Percentiles rank a stretch among this genome's conserved stretches.
Conservation (phyloP, 257 asterid species). For the Mitragyna speciosa region DNA sequence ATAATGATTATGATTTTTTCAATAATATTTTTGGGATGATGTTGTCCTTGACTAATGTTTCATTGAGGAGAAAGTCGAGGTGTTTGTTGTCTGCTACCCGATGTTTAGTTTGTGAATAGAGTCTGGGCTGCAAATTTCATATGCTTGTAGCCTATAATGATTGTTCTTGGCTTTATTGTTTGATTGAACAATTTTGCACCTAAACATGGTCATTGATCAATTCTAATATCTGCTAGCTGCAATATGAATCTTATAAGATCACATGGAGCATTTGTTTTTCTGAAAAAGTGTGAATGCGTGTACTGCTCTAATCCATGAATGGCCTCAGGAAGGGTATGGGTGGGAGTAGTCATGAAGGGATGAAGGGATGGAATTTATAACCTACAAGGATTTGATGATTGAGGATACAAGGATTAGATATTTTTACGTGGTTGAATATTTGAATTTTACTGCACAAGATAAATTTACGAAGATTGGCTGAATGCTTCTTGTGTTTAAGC, state of each 20-base stretch:
- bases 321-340: neutral
- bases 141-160: neutral
- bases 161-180: neutral
- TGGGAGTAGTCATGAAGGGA: neutral
- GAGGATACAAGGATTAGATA: too few relatives aligned
- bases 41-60: neutral
- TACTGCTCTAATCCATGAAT: too few relatives aligned
- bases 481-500: neutral
- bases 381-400: too few relatives aligned
- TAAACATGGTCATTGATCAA: neutral
- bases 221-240: neutral
- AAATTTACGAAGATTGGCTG: too few relatives aligned
- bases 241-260: too few relatives aligned
- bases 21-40: neutral
- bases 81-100: neutral
- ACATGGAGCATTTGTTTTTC: too few relatives aligned
- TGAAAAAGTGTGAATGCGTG: too few relatives aligned
- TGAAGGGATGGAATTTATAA: too few relatives aligned
- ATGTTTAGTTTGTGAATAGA: neutral
- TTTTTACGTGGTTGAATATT: too few relatives aligned
- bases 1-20: neutral
- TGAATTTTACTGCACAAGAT: too few relatives aligned
- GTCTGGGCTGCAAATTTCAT: neutral
- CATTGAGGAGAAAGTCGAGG: neutral
- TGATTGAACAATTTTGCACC: neutral